Evolutionary conservation across 352 stramenopile genomes (phyloP), one percentile per base, ranked within the genome.

Genomic region (Discostella stelligera): DNA sequence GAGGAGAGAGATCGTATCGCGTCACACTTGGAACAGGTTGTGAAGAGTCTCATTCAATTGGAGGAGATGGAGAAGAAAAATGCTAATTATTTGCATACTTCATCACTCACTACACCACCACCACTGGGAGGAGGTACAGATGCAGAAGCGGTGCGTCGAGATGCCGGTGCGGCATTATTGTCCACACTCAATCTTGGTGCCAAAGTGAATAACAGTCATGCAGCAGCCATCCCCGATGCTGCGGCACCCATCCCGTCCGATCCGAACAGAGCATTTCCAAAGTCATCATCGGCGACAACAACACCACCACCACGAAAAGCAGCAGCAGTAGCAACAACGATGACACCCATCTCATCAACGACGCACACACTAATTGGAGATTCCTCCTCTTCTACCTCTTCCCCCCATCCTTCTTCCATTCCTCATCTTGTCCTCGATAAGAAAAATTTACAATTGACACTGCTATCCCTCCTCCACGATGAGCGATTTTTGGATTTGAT

Each of bases 401-500:
- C 44, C 16, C 21, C 16, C 21, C 52, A 6, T 27, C n/a, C 49
- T 27, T 21, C 53, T 59, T 48, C 55, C 13, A 54, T 49, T 23
- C 68, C 77, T 3, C 86, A 84, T 39, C 46, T 82, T 20, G 66
- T 86, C 23, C 55, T 93, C 3, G 88, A 93, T 55, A 93, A 92
- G 52, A 91, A 91, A 71, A 85, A 71, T 18, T 70, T 93, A 10
- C 88, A 93, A 68, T 55, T 93, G 18, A 79, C 88, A 0, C 66
- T 93, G 13, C 52, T 93, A 1, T 89, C 79, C 8, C 66, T 93
- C 30, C 86, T 93, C 63, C 86, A 93, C 66, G 88, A 93, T 73
- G 88, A 93, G 55, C 70, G 84, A 50, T 93, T 93, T 83, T 74
- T 93, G 30, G 86, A 92, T 83, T 66, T 93, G 13, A 80, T 93